These are phyloP conservation scores for Copromyces sp. DNA, from an alignment of 495 filamentous ascomycete genomes.

Conservation along the genomic window DNA sequence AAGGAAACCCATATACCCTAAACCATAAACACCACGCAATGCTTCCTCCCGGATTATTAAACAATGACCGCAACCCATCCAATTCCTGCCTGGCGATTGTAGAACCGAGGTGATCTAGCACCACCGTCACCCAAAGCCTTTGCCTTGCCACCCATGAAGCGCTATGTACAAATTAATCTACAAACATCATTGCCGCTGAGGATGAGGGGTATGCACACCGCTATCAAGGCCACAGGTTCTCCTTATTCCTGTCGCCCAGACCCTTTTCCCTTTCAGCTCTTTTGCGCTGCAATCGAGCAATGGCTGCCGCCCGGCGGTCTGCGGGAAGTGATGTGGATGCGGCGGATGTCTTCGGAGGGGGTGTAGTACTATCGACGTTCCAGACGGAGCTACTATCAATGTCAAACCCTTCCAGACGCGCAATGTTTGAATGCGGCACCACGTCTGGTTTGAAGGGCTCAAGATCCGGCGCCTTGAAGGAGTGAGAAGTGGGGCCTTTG, in stretches of 20 bases:
- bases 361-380: conserved; percentile 5
- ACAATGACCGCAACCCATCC: background rate
- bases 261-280: conserved; percentile 31
- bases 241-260: conserved; percentile 28
- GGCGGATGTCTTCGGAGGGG: conserved; percentile 20
- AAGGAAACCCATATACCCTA: background rate
- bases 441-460: conserved; percentile 24
- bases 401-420: conserved; percentile 25
- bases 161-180: background rate
- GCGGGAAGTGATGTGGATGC: conserved; percentile 39
- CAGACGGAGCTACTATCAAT: conserved; percentile 18
- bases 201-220: background rate
- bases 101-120: background rate
- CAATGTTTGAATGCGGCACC: conserved; percentile 30
- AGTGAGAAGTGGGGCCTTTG: conserved; percentile 13
- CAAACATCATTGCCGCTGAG: background rate
- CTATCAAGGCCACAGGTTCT: conserved; percentile 26
- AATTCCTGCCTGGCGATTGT: background rate
- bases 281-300: conserved; percentile 49
- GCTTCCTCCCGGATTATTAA: background rate
- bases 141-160: background rate
- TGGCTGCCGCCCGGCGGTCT: conserved; percentile 52
- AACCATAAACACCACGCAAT: background rate
- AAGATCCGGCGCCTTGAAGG: conserved; percentile 6
- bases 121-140: background rate